phyloP scores from a whole-genome alignment of 345 rosid species.

The Populus davidiana region DNA sequence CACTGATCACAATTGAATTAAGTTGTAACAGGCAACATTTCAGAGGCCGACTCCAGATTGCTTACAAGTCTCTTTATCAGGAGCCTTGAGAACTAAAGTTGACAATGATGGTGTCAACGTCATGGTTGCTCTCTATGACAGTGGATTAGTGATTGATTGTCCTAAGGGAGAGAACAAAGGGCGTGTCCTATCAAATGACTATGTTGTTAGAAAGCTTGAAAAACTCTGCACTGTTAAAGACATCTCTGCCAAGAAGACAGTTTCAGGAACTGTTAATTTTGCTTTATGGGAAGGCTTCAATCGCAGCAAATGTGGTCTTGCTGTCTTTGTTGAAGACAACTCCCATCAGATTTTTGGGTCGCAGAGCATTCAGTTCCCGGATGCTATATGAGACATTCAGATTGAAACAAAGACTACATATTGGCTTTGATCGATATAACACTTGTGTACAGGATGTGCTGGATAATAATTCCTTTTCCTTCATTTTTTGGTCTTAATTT shows the following conservation, averaged over 20 bases:
- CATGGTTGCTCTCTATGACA: constrained; percentile 81
- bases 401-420: neutral
- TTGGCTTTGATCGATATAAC: constrained; percentile 1
- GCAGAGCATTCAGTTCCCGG: constrained; percentile 59
- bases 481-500: neutral
- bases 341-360: constrained; percentile 70
- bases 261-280: constrained; percentile 66
- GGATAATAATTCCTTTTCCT: constrained; percentile 5
- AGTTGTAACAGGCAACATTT: constrained; percentile 53
- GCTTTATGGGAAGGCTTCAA: constrained; percentile 74
- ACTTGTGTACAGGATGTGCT: constrained; percentile 31
- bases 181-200: constrained; percentile 67
- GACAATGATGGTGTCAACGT: constrained; percentile 55
- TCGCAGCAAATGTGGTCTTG: constrained; percentile 58
- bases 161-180: constrained; percentile 71
- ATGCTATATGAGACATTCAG: constrained; percentile 38
- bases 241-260: constrained; percentile 48
- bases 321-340: constrained; percentile 60
- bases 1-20: neutral
- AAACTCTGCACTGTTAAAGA: constrained; percentile 69
- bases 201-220: constrained; percentile 70
- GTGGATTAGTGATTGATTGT: constrained; percentile 65
- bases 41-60: constrained; percentile 56
- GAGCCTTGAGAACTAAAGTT: constrained; percentile 52
- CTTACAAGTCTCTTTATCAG: constrained; percentile 55